Conservation (phyloP, 75 land plant genomes). For the Pseudotsuga menziesii region DNA sequence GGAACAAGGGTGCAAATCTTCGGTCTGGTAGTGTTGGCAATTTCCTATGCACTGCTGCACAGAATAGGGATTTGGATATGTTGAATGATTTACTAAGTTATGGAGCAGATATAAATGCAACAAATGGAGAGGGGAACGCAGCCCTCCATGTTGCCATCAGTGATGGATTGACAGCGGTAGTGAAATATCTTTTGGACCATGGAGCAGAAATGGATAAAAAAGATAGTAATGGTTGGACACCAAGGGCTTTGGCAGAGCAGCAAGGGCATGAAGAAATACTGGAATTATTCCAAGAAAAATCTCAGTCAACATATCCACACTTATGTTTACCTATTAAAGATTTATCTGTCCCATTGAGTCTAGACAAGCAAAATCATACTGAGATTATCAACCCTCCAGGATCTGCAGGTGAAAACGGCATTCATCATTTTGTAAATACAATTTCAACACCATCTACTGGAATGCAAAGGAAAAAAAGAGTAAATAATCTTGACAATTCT, state of each 20-base stretch:
- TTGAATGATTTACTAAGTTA: constrained; percentile 45
- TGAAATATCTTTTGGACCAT: constrained; percentile 33
- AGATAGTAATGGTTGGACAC: constrained; percentile 27
- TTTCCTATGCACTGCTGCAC: constrained; percentile 58
- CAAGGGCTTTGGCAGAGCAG: constrained; percentile 23
- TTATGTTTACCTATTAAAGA: not conserved
- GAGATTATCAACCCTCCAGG: not conserved
- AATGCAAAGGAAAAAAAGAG: constrained; percentile 24
- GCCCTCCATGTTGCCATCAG: constrained; percentile 69
- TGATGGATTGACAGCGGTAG: constrained; percentile 39
- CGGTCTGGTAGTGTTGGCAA: constrained; percentile 39
- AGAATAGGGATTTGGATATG: constrained; percentile 40
- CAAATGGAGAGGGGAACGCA: constrained; percentile 46
- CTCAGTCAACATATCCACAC: not conserved
- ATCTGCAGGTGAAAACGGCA: not conserved
- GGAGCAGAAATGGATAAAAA: constrained; percentile 37
- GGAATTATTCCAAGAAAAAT: constrained; percentile 6
- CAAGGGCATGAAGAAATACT: constrained; percentile 31
- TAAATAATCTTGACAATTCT: constrained; percentile 49
- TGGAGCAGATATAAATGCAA: constrained; percentile 60
- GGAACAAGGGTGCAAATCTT: constrained; percentile 58
- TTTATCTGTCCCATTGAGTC: too few species aligned
- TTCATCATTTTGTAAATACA: constrained; percentile 1
- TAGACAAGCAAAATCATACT: not conserved
- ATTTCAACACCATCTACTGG: not conserved